phyloP scores from a whole-genome alignment of 78 protist species.

The Trichosphaerium sp. region DNA sequence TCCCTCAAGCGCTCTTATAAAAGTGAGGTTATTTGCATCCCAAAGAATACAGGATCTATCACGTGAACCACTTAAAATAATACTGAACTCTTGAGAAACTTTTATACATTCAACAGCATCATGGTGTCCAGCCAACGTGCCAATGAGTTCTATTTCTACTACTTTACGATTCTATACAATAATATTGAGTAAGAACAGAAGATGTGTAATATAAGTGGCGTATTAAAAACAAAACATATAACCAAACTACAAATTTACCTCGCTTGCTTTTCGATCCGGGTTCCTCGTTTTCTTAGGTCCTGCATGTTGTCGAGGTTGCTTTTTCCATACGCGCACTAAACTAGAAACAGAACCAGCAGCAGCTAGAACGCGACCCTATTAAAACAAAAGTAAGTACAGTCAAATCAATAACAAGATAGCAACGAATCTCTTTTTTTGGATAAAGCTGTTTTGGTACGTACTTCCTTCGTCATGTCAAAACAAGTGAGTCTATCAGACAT shows the following conservation, averaged over 20 bases:
- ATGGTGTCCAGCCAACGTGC: constrained; percentile 39
- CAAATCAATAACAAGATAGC: too few species aligned
- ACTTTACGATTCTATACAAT: constrained; percentile 23
- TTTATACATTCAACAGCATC: constrained; percentile 34
- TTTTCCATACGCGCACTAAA: not conserved
- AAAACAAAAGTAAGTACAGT: too few species aligned
- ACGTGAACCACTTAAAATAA: constrained; percentile 32
- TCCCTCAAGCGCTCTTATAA: constrained; percentile 18
- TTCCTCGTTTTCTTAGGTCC: too few species aligned
- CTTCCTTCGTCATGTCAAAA: too few species aligned
- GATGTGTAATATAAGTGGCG: constrained; percentile 40
- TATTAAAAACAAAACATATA: constrained; percentile 25
- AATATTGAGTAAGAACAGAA: too few species aligned
- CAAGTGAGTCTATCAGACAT: too few species aligned
- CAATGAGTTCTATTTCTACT: constrained; percentile 28
- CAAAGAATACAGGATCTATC: constrained; percentile 47
- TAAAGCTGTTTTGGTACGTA: too few species aligned
- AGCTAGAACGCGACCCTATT: too few species aligned
- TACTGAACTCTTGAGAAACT: constrained; percentile 16
- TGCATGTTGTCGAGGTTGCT: not conserved
- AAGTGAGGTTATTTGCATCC: constrained; percentile 51
- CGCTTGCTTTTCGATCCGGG: constrained; percentile 13
- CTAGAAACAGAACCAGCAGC: too few species aligned
- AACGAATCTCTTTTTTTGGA: too few species aligned
- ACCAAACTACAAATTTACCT: constrained; percentile 40